Evolutionary conservation across 768 basidiomycete species (phyloP).

Genomic region (Heimioporus sp.): DNA sequence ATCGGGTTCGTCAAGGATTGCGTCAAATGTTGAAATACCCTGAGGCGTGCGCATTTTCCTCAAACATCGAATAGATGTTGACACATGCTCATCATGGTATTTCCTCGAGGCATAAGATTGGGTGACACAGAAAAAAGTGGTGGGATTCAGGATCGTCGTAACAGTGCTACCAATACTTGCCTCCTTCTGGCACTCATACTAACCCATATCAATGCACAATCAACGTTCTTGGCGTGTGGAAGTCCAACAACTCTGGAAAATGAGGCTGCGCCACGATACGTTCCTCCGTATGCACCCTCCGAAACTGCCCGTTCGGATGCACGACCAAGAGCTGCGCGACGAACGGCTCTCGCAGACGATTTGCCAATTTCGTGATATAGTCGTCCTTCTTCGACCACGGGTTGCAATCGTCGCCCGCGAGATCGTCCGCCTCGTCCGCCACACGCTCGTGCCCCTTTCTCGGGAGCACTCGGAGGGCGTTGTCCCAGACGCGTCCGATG

Average conservation of each 20-base stretch:
- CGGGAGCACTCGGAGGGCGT: constrained; percentile 10
- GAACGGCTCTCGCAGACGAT: constrained; percentile 19
- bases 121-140: no score
- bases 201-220: constrained; percentile 16
- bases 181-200: not conserved
- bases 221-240: constrained; percentile 19
- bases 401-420: not conserved
- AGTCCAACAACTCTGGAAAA: constrained; percentile 8
- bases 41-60: no score
- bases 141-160: no score
- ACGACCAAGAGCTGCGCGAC: constrained; percentile 22
- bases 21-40: no score
- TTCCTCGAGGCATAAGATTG: no score
- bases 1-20: no score
- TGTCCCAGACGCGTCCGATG: constrained; percentile 25
- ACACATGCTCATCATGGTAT: no score
- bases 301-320: constrained; percentile 19
- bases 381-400: constrained; percentile 16
- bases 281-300: constrained; percentile 21
- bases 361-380: constrained; percentile 7
- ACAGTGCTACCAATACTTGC: not conserved
- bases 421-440: not conserved
- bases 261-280: constrained; percentile 20
- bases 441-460: not conserved
- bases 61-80: no score